Conservation (phyloP, 2,329 filamentous ascomycete genomes). For the Coniochaeta pulveracea region DNA sequence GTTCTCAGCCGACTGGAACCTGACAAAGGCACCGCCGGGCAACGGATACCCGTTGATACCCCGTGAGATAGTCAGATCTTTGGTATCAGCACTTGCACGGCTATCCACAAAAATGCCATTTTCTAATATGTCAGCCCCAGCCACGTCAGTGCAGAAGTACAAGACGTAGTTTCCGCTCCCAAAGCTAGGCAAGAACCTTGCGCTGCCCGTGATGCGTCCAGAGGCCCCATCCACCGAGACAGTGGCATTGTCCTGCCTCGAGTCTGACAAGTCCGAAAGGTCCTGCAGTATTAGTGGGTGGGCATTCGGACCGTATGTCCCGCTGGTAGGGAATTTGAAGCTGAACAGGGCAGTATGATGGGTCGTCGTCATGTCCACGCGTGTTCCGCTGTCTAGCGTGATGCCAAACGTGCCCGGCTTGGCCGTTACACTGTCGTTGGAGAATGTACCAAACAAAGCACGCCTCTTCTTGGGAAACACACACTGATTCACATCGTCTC, state of each 20-base stretch:
- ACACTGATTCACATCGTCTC: conserved; percentile 51
- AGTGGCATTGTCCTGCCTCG: conserved; percentile 44
- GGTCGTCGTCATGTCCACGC: conserved; percentile 55
- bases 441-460: conserved; percentile 29
- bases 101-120: conserved; percentile 51
- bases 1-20: conserved; percentile 38
- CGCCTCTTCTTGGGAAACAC: conserved; percentile 39
- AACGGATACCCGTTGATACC: conserved; percentile 42
- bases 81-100: conserved; percentile 34
- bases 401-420: conserved; percentile 57
- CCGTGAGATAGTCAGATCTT: conserved; percentile 33
- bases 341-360: conserved; percentile 56
- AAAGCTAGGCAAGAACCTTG: conserved; percentile 53
- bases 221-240: conserved; percentile 41
- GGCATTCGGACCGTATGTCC: conserved; percentile 21
- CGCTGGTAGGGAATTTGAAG: conserved; percentile 45
- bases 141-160: conserved; percentile 59
- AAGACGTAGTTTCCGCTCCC: conserved; percentile 47
- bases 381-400: conserved; percentile 42
- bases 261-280: conserved; percentile 50
- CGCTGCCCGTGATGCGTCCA: conserved; percentile 52
- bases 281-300: conserved; percentile 55
- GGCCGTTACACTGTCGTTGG: conserved; percentile 39
- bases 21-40: conserved; percentile 52
- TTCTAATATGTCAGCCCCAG: conserved; percentile 43